Conservation (phyloP, 176 grass and related monocot genomes). For the Poa pratensis region DNA sequence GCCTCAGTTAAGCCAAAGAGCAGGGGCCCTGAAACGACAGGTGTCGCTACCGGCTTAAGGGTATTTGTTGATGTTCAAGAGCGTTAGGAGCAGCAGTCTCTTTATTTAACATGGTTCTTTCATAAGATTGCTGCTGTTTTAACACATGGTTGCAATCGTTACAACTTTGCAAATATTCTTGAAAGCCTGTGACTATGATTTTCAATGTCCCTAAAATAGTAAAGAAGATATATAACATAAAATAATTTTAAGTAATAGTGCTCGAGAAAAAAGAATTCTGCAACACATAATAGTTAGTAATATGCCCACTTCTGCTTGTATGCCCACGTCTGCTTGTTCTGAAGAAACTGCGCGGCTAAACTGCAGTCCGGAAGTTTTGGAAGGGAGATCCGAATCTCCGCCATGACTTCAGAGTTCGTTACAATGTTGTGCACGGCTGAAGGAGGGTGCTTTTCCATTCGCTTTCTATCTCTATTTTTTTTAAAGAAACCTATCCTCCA, state of each 20-base stretch:
- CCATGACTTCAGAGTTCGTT: no score
- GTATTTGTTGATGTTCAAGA: not conserved
- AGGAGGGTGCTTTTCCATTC: no score
- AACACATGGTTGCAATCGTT: not conserved
- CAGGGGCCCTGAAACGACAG: not conserved
- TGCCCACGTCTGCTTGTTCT: no score
- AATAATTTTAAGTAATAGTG: not conserved
- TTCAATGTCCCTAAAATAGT: not conserved
- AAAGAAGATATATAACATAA: not conserved
- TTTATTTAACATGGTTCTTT: conserved; percentile 7
- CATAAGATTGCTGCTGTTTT: not conserved
- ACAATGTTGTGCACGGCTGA: no score
- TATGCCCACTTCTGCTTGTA: not conserved
- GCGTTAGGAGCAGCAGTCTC: not conserved
- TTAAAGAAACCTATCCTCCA: no score
- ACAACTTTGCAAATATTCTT: not conserved
- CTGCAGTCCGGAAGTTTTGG: no score
- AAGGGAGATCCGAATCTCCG: no score
- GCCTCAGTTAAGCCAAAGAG: not conserved
- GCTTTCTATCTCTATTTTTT: no score
- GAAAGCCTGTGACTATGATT: not conserved
- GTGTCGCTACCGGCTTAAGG: not conserved
- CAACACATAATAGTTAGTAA: not conserved
- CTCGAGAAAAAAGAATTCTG: not conserved
- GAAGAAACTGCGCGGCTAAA: no score